These are phyloP conservation scores for Karstenula rhodostoma DNA, from an alignment of 2,329 filamentous ascomycete species.

Conservation along the genomic window DNA sequence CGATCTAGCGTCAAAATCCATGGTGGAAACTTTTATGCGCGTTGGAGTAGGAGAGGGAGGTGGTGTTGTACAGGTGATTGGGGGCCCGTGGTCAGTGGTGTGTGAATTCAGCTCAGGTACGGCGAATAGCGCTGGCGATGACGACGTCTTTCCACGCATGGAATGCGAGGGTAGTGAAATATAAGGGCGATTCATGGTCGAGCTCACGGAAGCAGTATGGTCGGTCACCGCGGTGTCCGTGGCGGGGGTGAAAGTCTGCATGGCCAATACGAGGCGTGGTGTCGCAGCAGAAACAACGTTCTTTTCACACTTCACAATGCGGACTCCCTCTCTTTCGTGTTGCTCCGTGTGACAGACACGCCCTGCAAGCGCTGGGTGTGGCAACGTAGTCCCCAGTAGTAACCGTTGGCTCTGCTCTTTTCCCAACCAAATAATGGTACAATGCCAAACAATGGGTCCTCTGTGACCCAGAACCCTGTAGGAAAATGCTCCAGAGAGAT, in stretches of 20 bases:
- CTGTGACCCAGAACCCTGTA: background rate
- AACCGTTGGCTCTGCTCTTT: background rate
- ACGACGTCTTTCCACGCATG: conserved; percentile 9
- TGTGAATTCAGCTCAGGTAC: conserved; percentile 13
- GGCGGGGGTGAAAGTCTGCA: conserved; percentile 10
- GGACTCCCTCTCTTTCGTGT: background rate
- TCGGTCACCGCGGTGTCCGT: conserved; percentile 13
- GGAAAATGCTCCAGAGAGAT: background rate
- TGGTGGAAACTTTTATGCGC: conserved; percentile 24
- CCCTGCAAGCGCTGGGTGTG: background rate
- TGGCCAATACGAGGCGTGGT: conserved; percentile 18
- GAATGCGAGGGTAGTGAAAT: conserved; percentile 2
- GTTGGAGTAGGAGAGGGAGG: conserved; percentile 34
- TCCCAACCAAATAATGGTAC: background rate
- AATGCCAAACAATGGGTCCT: background rate
- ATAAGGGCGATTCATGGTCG: conserved; percentile 10
- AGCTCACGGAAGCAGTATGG: conserved; percentile 5
- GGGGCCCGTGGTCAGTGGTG: conserved; percentile 1
- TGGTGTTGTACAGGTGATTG: conserved; percentile 31
- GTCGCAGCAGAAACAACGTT: conserved; percentile 13
- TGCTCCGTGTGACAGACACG: background rate
- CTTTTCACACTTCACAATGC: background rate
- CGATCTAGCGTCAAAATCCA: conserved; percentile 21
- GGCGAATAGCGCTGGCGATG: conserved; percentile 7
- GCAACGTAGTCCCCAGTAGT: background rate